These are phyloP conservation scores for Nemania sp. DNA, from an alignment of 2,329 filamentous ascomycete species.

Conservation along the genomic window DNA sequence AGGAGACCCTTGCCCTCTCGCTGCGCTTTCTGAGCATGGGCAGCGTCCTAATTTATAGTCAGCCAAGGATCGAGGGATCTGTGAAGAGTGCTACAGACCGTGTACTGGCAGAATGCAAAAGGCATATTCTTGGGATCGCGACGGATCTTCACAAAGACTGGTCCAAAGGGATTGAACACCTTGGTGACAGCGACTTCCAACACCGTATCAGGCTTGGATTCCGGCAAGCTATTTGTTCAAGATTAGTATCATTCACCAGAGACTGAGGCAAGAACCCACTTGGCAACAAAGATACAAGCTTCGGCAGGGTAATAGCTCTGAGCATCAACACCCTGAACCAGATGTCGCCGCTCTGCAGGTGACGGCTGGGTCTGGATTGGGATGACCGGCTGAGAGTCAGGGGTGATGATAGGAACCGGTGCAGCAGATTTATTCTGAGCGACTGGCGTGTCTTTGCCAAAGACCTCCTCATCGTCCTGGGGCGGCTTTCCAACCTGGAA, in stretches of 20 bases:
- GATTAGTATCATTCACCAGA: constrained; percentile 2
- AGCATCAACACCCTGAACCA: constrained; percentile 47
- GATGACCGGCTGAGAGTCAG: constrained; percentile 7
- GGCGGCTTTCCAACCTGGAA: constrained; percentile 26
- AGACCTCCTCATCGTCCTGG: constrained; percentile 24
- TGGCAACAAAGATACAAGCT: constrained; percentile 67
- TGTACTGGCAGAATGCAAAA: constrained; percentile 66
- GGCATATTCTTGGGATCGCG: constrained; percentile 62
- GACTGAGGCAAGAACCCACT: constrained; percentile 51
- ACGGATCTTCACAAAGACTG: constrained; percentile 65
- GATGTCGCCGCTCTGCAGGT: constrained; percentile 26
- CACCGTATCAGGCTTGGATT: constrained; percentile 51
- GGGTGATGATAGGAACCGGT: constrained; percentile 11
- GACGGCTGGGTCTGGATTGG: constrained; percentile 19
- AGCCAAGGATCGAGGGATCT: constrained; percentile 22
- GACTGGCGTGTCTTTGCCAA: constrained; percentile 6
- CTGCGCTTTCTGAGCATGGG: constrained; percentile 55
- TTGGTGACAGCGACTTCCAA: constrained; percentile 57
- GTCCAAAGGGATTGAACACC: constrained; percentile 57
- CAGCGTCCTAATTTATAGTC: constrained; percentile 46
- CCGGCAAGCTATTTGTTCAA: constrained; percentile 50
- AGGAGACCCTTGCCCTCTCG: constrained; percentile 49
- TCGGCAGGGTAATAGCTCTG: constrained; percentile 57
- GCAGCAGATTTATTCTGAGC: constrained; percentile 1
- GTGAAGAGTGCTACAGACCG: constrained; percentile 47